Percentiles rank a stretch among this genome's conserved stretches.
phyloP scores from a whole-genome alignment of 352 stramenopile species.

The Plasmopara viticola region DNA sequence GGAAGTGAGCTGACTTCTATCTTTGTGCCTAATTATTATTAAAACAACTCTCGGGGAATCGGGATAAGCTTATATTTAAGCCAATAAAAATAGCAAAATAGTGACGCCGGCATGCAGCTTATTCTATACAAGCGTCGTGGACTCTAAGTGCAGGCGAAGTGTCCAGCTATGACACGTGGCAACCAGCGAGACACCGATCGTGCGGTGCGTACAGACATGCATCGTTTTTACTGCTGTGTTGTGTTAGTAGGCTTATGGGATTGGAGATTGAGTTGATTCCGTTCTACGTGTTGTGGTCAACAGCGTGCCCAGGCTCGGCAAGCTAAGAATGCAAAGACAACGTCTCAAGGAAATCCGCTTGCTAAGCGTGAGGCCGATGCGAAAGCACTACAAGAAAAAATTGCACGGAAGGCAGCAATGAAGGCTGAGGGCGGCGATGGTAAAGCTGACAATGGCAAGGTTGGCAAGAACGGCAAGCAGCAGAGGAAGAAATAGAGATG shows the following conservation, averaged over 20 bases:
- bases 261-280: too few species aligned
- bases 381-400: slow-evolving; percentile 80
- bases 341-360: slow-evolving; percentile 43
- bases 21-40: background rate
- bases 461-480: slow-evolving; percentile 35
- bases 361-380: slow-evolving; percentile 61
- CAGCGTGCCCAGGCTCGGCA: slow-evolving; percentile 71
- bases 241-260: too few species aligned
- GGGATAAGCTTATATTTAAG: background rate
- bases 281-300: background rate
- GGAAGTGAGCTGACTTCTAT: background rate
- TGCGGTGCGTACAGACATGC: slow-evolving; percentile 31
- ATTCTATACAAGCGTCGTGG: too few species aligned
- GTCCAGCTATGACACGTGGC: slow-evolving; percentile 54
- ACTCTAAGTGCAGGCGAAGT: background rate
- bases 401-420: slow-evolving; percentile 60
- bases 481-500: slow-evolving; percentile 26
- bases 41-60: background rate
- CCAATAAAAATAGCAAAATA: background rate
- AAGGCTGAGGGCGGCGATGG: slow-evolving; percentile 44
- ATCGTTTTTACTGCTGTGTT: too few species aligned
- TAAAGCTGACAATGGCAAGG: slow-evolving; percentile 12
- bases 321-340: slow-evolving; percentile 40
- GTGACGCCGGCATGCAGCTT: background rate
- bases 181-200: slow-evolving; percentile 77